These are phyloP conservation scores for Persicaria tinctoria DNA, from an alignment of 148 eudicot genomes.

Conservation along the genomic window DNA sequence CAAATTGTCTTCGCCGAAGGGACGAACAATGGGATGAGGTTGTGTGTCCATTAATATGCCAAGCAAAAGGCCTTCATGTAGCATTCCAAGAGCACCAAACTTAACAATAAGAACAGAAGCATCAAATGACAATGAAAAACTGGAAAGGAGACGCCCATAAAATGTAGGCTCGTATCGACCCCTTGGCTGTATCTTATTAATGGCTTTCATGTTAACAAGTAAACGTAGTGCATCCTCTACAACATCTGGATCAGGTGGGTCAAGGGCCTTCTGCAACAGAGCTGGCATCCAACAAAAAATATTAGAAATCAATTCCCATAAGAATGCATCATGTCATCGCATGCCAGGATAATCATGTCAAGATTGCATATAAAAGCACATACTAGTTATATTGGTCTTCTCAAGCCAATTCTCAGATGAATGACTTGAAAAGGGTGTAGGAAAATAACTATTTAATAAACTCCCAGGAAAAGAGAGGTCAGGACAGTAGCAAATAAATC, in stretches of 20 bases:
- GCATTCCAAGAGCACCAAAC: conserved; percentile 69
- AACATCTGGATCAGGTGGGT: conserved; percentile 64
- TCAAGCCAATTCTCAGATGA: not conserved
- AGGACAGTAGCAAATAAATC: not conserved
- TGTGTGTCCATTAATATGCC: conserved; percentile 85
- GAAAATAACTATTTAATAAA: not conserved
- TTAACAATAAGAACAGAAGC: conserved; percentile 74
- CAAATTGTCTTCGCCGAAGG: conserved; percentile 69
- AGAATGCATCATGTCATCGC: not conserved
- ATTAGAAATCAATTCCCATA: not conserved
- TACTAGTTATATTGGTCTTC: not conserved
- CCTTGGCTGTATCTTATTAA: conserved; percentile 55
- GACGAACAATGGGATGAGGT: conserved; percentile 78
- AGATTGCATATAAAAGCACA: not conserved
- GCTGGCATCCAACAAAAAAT: conserved; percentile 26
- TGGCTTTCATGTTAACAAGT: conserved; percentile 51
- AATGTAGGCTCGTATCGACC: conserved; percentile 88
- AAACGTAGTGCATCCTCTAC: conserved; percentile 66
- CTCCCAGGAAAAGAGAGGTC: not conserved
- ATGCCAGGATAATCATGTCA: not conserved
- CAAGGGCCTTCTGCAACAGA: conserved; percentile 77
- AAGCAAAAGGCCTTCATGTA: conserved; percentile 83
- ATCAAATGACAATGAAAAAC: conserved; percentile 80
- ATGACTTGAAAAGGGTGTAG: not conserved
- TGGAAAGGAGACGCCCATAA: conserved; percentile 70